Evolutionary conservation across 805 yeast genomes (phyloP).

Genomic region (Cyberlindnera amylophila): DNA sequence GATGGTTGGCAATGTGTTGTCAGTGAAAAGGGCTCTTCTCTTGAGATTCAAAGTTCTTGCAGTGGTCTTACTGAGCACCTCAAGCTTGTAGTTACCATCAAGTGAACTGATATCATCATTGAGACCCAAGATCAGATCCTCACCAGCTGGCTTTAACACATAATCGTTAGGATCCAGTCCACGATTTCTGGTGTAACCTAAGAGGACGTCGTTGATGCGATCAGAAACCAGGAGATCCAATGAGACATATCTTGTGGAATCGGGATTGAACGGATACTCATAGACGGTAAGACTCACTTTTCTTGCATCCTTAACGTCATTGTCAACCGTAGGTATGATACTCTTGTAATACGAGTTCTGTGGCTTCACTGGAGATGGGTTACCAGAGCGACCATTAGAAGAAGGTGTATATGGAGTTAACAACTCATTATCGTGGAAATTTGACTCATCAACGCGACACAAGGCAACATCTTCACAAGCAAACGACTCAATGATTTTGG

Average conservation of each 20-base stretch:
- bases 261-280: conserved; percentile 32
- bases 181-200: conserved; percentile 33
- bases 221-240: conserved; percentile 33
- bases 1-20: conserved; percentile 28
- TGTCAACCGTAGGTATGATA: conserved; percentile 29
- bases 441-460: conserved; percentile 49
- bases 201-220: conserved; percentile 34
- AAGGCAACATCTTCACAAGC: conserved; percentile 82
- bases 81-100: conserved; percentile 39
- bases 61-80: conserved; percentile 39
- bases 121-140: conserved; percentile 31
- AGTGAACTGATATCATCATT: conserved; percentile 38
- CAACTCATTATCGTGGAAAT: conserved; percentile 43
- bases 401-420: conserved; percentile 49
- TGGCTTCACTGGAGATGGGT: conserved; percentile 10
- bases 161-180: conserved; percentile 35
- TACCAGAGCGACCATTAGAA: conserved; percentile 2
- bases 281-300: conserved; percentile 30
- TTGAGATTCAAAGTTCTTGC: conserved; percentile 35
- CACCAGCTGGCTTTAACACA: conserved; percentile 32
- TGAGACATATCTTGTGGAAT: conserved; percentile 25
- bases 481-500: conserved; percentile 60
- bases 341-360: conserved; percentile 37
- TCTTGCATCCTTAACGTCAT: conserved; percentile 26
- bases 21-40: conserved; percentile 24